Conservation (phyloP, 2,329 filamentous ascomycete genomes). For the Fusarium sp. region DNA sequence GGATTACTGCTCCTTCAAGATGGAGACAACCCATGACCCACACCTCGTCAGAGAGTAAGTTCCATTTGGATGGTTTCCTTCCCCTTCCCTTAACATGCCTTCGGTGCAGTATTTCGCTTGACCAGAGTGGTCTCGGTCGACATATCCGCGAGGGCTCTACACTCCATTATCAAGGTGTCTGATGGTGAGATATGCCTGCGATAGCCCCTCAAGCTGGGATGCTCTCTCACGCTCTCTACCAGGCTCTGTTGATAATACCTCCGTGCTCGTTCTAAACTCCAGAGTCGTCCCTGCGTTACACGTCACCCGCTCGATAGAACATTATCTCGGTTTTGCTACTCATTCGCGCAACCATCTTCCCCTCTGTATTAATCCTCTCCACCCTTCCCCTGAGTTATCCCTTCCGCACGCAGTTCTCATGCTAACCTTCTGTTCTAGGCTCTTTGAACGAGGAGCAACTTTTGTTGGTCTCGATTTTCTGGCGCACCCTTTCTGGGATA, state of each 20-base stretch:
- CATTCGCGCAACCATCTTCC: constrained; percentile 62
- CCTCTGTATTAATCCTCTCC: constrained; percentile 69
- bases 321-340: constrained; percentile 62
- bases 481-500: constrained; percentile 98
- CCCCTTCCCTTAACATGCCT: constrained; percentile 73
- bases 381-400: constrained; percentile 51
- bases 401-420: constrained; percentile 36
- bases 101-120: constrained; percentile 58
- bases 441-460: constrained; percentile 90
- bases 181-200: constrained; percentile 80
- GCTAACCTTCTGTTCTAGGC: constrained; percentile 65
- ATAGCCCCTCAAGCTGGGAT: constrained; percentile 68
- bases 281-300: constrained; percentile 55
- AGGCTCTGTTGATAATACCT: constrained; percentile 65
- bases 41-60: constrained; percentile 99
- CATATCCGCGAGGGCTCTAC: constrained; percentile 52
- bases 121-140: constrained; percentile 57
- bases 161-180: constrained; percentile 54
- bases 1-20: constrained; percentile 97
- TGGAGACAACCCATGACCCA: constrained; percentile 94
- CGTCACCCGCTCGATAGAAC: constrained; percentile 51
- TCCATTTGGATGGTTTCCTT: constrained; percentile 71
- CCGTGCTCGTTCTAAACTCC: constrained; percentile 53
- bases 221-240: constrained; percentile 74
- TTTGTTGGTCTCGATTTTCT: constrained; percentile 93